These are phyloP conservation scores for Neltuma alba DNA, from an alignment of 306 rosid species.

Conservation along the genomic window DNA sequence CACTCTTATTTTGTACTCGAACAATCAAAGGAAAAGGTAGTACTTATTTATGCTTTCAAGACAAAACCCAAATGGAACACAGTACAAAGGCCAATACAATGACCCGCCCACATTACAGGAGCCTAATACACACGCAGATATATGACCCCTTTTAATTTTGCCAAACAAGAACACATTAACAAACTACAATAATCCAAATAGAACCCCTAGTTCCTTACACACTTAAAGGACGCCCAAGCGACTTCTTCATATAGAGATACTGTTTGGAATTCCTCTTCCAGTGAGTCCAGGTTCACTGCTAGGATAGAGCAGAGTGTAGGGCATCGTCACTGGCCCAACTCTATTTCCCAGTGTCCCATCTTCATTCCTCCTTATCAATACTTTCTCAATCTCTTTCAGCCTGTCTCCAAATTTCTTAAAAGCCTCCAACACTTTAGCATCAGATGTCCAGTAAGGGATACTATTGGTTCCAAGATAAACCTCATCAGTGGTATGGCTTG, in stretches of 20 bases:
- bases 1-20: too few relatives aligned
- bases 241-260: neutral
- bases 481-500: neutral
- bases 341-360: neutral
- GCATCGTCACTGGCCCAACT: neutral
- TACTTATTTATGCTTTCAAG: too few relatives aligned
- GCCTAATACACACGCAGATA: too few relatives aligned
- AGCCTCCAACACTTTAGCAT: neutral
- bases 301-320: neutral
- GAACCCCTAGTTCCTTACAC: neutral
- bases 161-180: neutral
- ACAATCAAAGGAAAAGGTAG: too few relatives aligned
- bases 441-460: neutral
- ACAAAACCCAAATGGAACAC: too few relatives aligned
- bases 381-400: neutral
- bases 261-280: constrained; percentile 1
- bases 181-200: neutral
- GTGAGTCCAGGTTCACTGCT: neutral
- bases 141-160: neutral
- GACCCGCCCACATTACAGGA: too few relatives aligned
- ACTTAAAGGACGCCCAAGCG: neutral
- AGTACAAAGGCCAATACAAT: too few relatives aligned
- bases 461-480: neutral
- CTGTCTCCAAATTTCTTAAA: neutral
- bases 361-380: neutral